Conservation (phyloP, 2,329 filamentous ascomycete genomes). For the Aspergillus alliaceus region DNA sequence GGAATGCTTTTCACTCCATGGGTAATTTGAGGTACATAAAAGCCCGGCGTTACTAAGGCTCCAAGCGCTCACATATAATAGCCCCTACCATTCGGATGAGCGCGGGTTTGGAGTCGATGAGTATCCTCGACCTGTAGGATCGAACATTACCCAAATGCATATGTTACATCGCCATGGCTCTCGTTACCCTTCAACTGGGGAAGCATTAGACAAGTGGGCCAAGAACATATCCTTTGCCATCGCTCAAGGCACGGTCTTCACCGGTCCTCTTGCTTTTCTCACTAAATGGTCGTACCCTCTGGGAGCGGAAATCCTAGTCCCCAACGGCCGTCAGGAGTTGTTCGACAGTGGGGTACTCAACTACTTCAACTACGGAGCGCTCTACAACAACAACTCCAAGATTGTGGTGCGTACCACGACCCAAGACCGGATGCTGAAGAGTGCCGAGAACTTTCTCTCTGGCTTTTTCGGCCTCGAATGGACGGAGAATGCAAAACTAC, state of each 20-base stretch:
- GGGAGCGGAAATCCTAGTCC: constrained; percentile 69
- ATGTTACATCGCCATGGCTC: constrained; percentile 74
- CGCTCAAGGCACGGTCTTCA: constrained; percentile 34
- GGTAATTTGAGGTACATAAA: constrained; percentile 60
- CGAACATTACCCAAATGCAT: constrained; percentile 68
- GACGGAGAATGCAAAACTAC: constrained; percentile 70
- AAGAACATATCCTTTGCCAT: constrained; percentile 58
- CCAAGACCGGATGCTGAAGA: constrained; percentile 75
- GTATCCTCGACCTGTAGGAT: constrained; percentile 64
- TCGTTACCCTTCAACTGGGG: constrained; percentile 68
- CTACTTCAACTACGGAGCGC: constrained; percentile 69
- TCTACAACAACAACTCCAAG: constrained; percentile 72
- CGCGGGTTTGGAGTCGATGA: constrained; percentile 71
- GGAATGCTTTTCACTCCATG: constrained; percentile 70
- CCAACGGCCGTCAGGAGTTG: constrained; percentile 70
- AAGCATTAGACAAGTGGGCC: constrained; percentile 57
- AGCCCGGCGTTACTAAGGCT: neutral
- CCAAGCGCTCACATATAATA: constrained; percentile 1
- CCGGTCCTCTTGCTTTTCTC: constrained; percentile 64
- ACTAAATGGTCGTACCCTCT: constrained; percentile 69
- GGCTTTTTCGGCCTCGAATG: constrained; percentile 77
- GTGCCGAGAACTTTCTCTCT: constrained; percentile 74
- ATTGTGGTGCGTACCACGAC: constrained; percentile 73
- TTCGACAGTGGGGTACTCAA: constrained; percentile 70
- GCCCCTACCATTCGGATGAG: constrained; percentile 65